These are phyloP conservation scores for Platismatia glauca DNA, from an alignment of 495 filamentous ascomycete species.

Conservation along the genomic window DNA sequence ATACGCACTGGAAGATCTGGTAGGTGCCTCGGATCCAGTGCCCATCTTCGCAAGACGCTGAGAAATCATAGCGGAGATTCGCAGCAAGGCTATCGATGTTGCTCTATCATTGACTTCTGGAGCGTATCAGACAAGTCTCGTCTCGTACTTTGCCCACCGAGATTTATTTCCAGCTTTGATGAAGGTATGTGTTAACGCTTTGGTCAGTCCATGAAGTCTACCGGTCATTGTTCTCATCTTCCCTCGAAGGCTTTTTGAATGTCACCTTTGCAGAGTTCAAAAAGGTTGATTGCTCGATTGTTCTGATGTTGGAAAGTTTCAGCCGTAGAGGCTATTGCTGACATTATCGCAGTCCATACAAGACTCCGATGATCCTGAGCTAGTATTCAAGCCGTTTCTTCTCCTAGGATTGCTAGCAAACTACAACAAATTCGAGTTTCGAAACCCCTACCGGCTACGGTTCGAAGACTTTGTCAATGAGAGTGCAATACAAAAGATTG, in stretches of 20 bases:
- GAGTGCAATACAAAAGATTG: slow-evolving; percentile 69
- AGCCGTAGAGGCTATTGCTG: background rate
- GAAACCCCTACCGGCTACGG: slow-evolving; percentile 90
- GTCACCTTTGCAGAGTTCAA: background rate
- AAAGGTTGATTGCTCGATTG: background rate
- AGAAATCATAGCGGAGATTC: slow-evolving; percentile 50
- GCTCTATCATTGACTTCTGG: slow-evolving; percentile 81
- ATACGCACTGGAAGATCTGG: slow-evolving; percentile 69
- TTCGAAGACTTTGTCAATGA: slow-evolving; percentile 99
- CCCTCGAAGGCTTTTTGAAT: background rate
- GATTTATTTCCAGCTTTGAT: slow-evolving; percentile 92
- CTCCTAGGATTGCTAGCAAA: slow-evolving; percentile 87
- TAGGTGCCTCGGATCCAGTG: slow-evolving; percentile 35
- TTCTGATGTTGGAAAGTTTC: background rate
- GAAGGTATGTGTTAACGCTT: slow-evolving; percentile 51
- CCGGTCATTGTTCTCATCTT: background rate
- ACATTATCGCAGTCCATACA: slow-evolving; percentile 61
- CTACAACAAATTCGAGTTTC: slow-evolving; percentile 99
- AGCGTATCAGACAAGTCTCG: slow-evolving; percentile 84
- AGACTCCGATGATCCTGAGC: slow-evolving; percentile 56
- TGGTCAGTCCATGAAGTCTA: background rate
- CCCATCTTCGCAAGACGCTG: slow-evolving; percentile 10
- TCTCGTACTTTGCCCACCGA: slow-evolving; percentile 91
- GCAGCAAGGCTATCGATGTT: slow-evolving; percentile 70
- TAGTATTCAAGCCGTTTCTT: slow-evolving; percentile 65